Base-by-base conservation (phyloP, 1,139 yeast genomes). In the Pichia kudriavzevii region DNA sequence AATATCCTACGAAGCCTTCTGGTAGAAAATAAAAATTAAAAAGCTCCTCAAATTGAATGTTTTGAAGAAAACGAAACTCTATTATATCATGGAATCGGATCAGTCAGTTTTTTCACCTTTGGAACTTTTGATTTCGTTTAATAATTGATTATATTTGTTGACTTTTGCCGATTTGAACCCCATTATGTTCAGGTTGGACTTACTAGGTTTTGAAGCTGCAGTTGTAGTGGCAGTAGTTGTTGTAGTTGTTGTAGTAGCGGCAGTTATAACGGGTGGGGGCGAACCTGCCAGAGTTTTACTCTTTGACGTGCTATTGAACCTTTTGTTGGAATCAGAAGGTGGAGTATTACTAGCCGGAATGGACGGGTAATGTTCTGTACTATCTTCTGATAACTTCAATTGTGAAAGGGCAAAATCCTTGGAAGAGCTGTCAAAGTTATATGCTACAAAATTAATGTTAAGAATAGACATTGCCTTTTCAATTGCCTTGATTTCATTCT, bases 401-500 rank as follows among this genome's bases (percentile, higher is more conserved):
- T 22, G 26, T 5, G 18, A 10, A 14, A 30, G 30, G 9, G 27
- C 34, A 13, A 12, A 15, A n/a, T n/a, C n/a, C n/a, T n/a, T 28
- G 12, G 10, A 4, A 14, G 10, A 6, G 14, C 18, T n/a, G 22
- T 24, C 24, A 20, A 20, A 8, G 16, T 24, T 23, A 8, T 10
- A 11, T 7, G 18, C n/a, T 4, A 30, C 26, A 6, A 32, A 7
- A 4, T 21, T 18, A 14, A 36, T 24, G 5, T 39, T 42, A 2
- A 54, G 41, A 34, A 59, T 40, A 3, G 19, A 31, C 23, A 56
- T 31, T 4, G 58, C 61, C 21, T 49, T 38, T 9, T 44, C 29
- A 6, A 60, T 40, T 1, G 63, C 58, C 11, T 37, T 28, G 3
- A 57, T 36, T 38, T 60, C 65, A 36, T 53, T 48, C 7, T 36